A percentile compares a stretch with the other conserved stretches of the same genome.
Conservation (phyloP, 768 basidiomycete genomes). For the Russula ochroleuca region DNA sequence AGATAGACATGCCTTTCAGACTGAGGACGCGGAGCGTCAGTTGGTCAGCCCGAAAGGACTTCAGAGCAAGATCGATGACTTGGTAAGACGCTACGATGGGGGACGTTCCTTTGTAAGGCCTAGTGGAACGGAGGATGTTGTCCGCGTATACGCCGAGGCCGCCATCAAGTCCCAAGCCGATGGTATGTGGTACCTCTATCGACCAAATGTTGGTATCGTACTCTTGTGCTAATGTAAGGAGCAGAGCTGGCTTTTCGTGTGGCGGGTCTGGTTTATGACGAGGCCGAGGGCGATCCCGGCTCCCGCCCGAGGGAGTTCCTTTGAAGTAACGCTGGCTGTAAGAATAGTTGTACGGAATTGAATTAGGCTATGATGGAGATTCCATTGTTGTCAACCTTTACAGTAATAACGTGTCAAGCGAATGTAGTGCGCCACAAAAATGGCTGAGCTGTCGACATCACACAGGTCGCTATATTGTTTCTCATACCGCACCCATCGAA, state of each 20-base stretch:
- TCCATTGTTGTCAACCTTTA: not conserved
- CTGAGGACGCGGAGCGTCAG: constrained; percentile 89
- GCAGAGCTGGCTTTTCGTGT: constrained; percentile 82
- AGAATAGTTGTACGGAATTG: constrained; percentile 18
- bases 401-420: not conserved
- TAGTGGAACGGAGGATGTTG: constrained; percentile 97
- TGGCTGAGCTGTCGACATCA: not conserved
- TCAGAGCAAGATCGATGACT: constrained; percentile 77
- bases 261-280: constrained; percentile 80
- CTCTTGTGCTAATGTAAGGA: constrained; percentile 11
- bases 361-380: not conserved
- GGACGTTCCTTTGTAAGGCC: constrained; percentile 94
- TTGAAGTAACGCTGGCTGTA: constrained; percentile 33
- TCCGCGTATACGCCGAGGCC: constrained; percentile 96
- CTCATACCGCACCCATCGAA: not conserved
- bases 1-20: constrained; percentile 79
- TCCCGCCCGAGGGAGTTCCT: constrained; percentile 77
- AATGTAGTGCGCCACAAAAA: not conserved
- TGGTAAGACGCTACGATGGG: constrained; percentile 70
- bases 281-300: constrained; percentile 71
- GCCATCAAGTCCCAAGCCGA: constrained; percentile 67
- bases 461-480: not conserved
- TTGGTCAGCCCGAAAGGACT: constrained; percentile 75
- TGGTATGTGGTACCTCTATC: constrained; percentile 48
- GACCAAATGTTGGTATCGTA: not conserved